These are phyloP conservation scores for Suillus brevipes DNA, from an alignment of 768 basidiomycete genomes.

Conservation along the genomic window DNA sequence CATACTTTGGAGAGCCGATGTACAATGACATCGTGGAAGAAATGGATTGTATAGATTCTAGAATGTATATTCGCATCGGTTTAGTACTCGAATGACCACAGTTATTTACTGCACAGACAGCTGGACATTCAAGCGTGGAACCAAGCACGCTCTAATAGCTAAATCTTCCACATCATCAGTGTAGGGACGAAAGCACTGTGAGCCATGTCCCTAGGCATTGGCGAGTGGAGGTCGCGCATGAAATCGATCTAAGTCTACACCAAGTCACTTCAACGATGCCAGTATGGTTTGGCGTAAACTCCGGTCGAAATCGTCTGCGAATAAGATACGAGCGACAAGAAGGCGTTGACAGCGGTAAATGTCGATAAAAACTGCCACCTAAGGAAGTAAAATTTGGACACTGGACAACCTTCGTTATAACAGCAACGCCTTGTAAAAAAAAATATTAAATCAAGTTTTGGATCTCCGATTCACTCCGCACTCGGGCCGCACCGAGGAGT, in stretches of 20 bases:
- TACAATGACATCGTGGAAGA: background rate
- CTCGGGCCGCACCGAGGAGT: constrained; percentile 20
- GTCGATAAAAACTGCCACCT: background rate
- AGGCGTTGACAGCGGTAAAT: background rate
- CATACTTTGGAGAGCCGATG: too few species aligned
- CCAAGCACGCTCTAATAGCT: constrained; percentile 42
- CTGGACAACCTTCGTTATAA: background rate
- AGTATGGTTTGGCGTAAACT: background rate
- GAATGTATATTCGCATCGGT: constrained; percentile 42
- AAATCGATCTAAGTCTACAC: background rate
- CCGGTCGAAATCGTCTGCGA: background rate
- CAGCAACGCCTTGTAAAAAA: background rate
- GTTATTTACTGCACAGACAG: constrained; percentile 34
- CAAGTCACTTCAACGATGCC: background rate
- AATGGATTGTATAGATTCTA: background rate
- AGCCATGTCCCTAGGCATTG: constrained; percentile 78
- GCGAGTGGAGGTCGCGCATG: constrained; percentile 49
- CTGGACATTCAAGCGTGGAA: constrained; percentile 78
- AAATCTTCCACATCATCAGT: constrained; percentile 73
- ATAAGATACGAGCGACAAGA: background rate
- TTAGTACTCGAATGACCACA: constrained; percentile 82
- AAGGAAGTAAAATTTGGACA: background rate
- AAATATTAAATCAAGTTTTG: constrained; percentile 14
- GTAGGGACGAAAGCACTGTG: constrained; percentile 72
- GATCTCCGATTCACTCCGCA: constrained; percentile 13